Base-by-base conservation (phyloP, 2,329 filamentous ascomycete genomes). In the Fusarium dlaminii region DNA sequence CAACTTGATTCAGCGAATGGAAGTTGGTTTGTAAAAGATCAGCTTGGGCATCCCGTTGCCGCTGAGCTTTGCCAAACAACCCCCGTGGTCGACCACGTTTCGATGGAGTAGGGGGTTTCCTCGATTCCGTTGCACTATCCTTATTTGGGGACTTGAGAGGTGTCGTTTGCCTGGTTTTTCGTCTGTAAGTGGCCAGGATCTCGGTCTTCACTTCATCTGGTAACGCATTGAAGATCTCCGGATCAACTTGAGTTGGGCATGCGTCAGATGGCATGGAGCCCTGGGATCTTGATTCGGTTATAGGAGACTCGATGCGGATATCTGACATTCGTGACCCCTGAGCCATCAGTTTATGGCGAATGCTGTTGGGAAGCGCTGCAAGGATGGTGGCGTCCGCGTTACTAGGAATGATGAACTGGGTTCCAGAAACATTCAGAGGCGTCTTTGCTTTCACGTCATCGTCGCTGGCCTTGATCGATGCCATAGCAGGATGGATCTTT, bases 371-470 rank as follows among this genome's bases (percentile, higher is more conserved):
- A 8, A 99, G 86, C 78, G 97, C 95, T 4, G 93, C 93, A 8
- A 98, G 83, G 1, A 98, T 92, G n/a, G 88, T 86, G 0, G 92
- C 91, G 79, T 99, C 96, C 5, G 93, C 89, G 75, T 98, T 94
- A 3, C 89, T 89, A 0, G 96, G 96, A 75, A 99, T 87, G 52
- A 98, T 90, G 78, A 99, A 99, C 78, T 99, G 96, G 0, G 96
- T 98, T 5, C 96, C 94, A 7, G 90, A 86, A 7, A 94, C 89
- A 78, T 98, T 97, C 29, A 98, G 84, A 3, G 91, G 91, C 12
- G 88, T 90, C 70, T 88, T 92, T 29, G 92, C 84, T 82, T 90
- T 84, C 73, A 84, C 67, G 80, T 93, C 83, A 63, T 79, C 77
- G 43, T 86, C 83, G 64, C 84, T 86, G 5, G 87, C 85, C 73